Base-by-base conservation (phyloP, 2,329 filamentous ascomycete species). In the Knufia fluminis region DNA sequence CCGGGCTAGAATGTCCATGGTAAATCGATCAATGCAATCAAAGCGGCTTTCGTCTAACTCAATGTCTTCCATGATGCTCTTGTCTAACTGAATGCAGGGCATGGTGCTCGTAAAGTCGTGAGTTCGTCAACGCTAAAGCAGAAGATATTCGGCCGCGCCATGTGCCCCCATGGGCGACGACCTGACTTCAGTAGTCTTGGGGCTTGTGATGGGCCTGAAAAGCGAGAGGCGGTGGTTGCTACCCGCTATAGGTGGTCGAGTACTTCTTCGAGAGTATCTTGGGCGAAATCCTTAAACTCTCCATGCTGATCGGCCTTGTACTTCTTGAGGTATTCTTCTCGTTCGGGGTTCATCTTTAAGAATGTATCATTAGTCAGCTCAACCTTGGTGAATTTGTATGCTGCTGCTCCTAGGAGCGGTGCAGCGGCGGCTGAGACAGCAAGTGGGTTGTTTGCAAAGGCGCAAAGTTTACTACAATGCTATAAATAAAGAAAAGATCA, bases 401-500 rank as follows among this genome's bases (percentile, higher is more conserved):
- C 31, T 9, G 3, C 44, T 6, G 23, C 23, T 2, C 17, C 44
- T 3, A 46, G 44, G 12, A 46, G 9, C 16, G 44, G 44, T 3
- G 44, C 23, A 20, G 44, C 28, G n/a, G 19, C 17, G 2, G 33
- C 44, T 16, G 44, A 24, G 9, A 36, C n/a, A 38, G 33, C 44
- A n/a, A 46, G 20, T 4, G 31, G 17, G 22, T 46, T 36, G 44
- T 16, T 36, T 8, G 8, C 9, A 6, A 41, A 12, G 22, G 38
- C 7, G 33, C 33, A 36, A 20, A 19, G 26, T 3, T 45, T 45
- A 26, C 8, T 23, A 17, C 14, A 9, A 16, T 46, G 32, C 32
- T 46, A 38, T 19, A 22, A 46, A 23, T n/a, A 39, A 46, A 38
- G 32, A 26, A 8, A 24, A 17, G 6, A 46, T 46, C 33, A 46